phyloP scores from a whole-genome alignment of 1,284 basidiomycete species.

The Austroboletus novae-zelandiae region DNA sequence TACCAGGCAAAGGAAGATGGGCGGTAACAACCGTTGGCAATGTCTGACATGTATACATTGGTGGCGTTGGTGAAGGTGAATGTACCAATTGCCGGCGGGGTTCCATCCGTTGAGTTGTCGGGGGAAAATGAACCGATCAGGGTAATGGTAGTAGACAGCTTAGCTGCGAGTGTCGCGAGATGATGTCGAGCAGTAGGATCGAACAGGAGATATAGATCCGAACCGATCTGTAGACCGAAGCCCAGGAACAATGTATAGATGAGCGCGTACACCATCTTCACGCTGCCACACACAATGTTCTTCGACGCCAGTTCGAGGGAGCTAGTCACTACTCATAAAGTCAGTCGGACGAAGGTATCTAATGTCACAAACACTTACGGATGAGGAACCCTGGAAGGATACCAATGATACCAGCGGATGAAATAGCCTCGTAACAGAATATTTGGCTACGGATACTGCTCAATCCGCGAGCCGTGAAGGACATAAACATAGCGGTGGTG shows the following conservation, averaged over 20 bases:
- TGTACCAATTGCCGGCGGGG: constrained; percentile 57
- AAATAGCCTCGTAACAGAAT: constrained; percentile 88
- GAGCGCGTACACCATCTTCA: constrained; percentile 88
- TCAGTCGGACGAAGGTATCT: constrained; percentile 9
- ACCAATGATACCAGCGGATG: constrained; percentile 77
- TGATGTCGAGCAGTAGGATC: constrained; percentile 58
- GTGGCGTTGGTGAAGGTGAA: constrained; percentile 73
- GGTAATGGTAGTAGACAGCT: constrained; percentile 46
- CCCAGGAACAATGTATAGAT: constrained; percentile 90
- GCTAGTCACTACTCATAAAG: constrained; percentile 62
- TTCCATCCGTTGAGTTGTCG: constrained; percentile 53
- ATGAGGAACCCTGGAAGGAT: constrained; percentile 84
- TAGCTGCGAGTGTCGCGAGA: constrained; percentile 51
- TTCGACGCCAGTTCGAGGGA: constrained; percentile 86
- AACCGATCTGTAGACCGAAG: constrained; percentile 86
- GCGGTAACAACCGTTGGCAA: constrained; percentile 69
- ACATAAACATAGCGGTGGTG: constrained; percentile 76
- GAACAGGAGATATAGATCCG: constrained; percentile 79
- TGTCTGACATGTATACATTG: constrained; percentile 39
- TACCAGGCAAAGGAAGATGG: constrained; percentile 70
- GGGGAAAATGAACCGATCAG: constrained; percentile 68
- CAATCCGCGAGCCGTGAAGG: constrained; percentile 76
- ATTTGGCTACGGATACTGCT: constrained; percentile 70
- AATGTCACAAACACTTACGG: constrained; percentile 44
- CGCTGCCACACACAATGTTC: constrained; percentile 84